Evolutionary conservation across 1,284 basidiomycete species (phyloP).

Genomic region (Ceratorhiza oryzae-sativae): DNA sequence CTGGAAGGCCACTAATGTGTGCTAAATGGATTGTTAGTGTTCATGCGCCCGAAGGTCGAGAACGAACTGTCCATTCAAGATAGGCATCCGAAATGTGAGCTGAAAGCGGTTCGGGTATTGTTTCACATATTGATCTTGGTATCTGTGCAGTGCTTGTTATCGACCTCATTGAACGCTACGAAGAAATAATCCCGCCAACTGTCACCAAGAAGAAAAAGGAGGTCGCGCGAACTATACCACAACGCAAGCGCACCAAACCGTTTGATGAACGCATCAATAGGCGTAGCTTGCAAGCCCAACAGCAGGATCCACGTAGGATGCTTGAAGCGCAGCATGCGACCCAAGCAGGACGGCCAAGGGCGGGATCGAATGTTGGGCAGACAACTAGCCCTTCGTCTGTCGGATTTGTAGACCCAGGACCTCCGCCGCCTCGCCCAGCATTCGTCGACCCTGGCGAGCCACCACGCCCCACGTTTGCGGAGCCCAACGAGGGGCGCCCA

Average conservation of each 20-base stretch:
- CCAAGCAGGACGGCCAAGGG: constrained; percentile 23
- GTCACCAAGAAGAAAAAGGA: constrained; percentile 85
- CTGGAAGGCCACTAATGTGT: not conserved
- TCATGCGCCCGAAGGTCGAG: constrained; percentile 84
- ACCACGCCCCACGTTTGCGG: constrained; percentile 19
- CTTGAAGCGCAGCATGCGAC: constrained; percentile 51
- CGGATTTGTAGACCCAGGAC: constrained; percentile 57
- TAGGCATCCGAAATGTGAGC: constrained; percentile 77
- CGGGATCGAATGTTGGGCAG: constrained; percentile 27
- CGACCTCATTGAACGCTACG: constrained; percentile 83
- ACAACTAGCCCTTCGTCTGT: constrained; percentile 44
- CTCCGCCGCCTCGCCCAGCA: constrained; percentile 29
- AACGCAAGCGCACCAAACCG: constrained; percentile 85
- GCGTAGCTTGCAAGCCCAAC: constrained; percentile 54
- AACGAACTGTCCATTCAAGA: constrained; percentile 84
- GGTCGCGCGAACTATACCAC: constrained; percentile 78
- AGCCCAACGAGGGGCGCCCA: constrained; percentile 18
- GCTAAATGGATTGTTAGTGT: constrained; percentile 55
- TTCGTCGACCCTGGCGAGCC: constrained; percentile 36
- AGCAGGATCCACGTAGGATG: constrained; percentile 54
- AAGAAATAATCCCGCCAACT: constrained; percentile 77
- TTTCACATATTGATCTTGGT: not conserved
- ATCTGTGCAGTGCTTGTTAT: constrained; percentile 71
- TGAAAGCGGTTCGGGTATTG: not conserved
- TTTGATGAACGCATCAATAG: constrained; percentile 88